These are phyloP conservation scores for Kodamaea nitidulidarum DNA, from an alignment of 805 yeast species.

Conservation along the genomic window DNA sequence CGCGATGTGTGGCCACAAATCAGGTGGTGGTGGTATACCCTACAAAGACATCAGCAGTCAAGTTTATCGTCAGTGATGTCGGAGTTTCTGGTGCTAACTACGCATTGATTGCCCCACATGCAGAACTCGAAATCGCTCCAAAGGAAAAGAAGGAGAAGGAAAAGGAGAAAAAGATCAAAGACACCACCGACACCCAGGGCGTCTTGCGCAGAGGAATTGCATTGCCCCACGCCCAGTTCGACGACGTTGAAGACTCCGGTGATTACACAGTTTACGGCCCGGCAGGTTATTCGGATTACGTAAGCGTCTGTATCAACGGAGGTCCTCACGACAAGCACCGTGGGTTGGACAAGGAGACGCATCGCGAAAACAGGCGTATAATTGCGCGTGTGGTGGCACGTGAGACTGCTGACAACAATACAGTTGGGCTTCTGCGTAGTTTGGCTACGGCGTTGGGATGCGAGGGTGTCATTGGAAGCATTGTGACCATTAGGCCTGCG, in stretches of 20 bases:
- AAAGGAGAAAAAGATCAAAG: conserved; percentile 16
- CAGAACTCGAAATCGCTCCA: conserved; percentile 80
- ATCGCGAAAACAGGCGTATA: conserved; percentile 38
- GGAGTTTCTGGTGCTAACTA: conserved; percentile 41
- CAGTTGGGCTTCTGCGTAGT: conserved; percentile 50
- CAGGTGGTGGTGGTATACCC: conserved; percentile 70
- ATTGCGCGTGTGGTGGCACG: conserved; percentile 49
- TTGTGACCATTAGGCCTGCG: conserved; percentile 50
- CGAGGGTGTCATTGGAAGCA: conserved; percentile 46
- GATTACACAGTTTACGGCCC: conserved; percentile 45
- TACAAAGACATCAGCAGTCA: conserved; percentile 55
- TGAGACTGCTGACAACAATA: conserved; percentile 28
- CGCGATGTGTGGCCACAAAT: conserved; percentile 62
- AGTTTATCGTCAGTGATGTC: conserved; percentile 45
- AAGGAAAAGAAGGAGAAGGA: conserved; percentile 22
- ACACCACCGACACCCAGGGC: conserved; percentile 25
- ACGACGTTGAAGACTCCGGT: conserved; percentile 9
- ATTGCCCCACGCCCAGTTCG: conserved; percentile 46
- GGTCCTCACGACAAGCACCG: conserved; percentile 42
- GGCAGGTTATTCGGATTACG: conserved; percentile 38
- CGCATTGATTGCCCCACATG: conserved; percentile 55
- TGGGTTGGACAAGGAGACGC: conserved; percentile 12
- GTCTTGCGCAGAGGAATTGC: conserved; percentile 51
- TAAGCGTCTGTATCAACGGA: conserved; percentile 47
- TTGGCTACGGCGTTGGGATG: conserved; percentile 56